These are phyloP conservation scores for Globisporangium ultimum DNA, from an alignment of 352 stramenopile genomes.

Conservation along the genomic window DNA sequence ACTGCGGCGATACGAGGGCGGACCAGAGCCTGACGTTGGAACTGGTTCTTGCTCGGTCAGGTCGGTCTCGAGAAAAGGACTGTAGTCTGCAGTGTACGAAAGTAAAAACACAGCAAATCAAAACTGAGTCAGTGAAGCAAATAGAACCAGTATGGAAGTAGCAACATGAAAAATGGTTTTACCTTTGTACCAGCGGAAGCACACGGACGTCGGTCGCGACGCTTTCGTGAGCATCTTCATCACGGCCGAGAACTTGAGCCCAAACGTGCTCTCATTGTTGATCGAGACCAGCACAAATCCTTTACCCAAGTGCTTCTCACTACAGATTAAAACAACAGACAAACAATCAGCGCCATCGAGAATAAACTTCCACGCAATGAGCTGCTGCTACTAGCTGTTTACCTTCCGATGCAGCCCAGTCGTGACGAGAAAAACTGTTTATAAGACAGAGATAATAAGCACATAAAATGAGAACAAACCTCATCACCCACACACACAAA, in stretches of 20 bases:
- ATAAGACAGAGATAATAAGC: conserved; percentile 2
- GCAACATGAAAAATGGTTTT: background rate
- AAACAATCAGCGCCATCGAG: background rate
- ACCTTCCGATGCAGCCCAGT: conserved; percentile 19
- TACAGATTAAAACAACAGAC: conserved; percentile 18
- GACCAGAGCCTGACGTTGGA: too few species aligned
- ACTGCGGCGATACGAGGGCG: conserved; percentile 10
- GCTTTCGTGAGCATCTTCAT: conserved; percentile 54
- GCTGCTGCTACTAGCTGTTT: too few species aligned
- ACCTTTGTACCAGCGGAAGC: conserved; percentile 79
- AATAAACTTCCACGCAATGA: too few species aligned
- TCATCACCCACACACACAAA: background rate
- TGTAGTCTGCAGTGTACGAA: conserved; percentile 40
- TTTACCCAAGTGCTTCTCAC: conserved; percentile 60
- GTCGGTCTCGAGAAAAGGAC: conserved; percentile 68
- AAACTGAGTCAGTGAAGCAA: too few species aligned
- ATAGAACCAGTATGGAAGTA: background rate
- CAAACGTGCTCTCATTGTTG: conserved; percentile 80
- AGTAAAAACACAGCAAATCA: background rate
- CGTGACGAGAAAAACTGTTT: conserved; percentile 60
- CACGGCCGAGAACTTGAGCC: conserved; percentile 41
- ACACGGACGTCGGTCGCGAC: conserved; percentile 62
- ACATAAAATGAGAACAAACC: background rate
- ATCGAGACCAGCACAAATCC: conserved; percentile 73
- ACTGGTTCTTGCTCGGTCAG: conserved; percentile 25